A percentile compares a stretch with the other conserved stretches of the same genome.
These are phyloP conservation scores for Metschnikowia henanensis DNA, from an alignment of 805 yeast species.

Conservation along the genomic window DNA sequence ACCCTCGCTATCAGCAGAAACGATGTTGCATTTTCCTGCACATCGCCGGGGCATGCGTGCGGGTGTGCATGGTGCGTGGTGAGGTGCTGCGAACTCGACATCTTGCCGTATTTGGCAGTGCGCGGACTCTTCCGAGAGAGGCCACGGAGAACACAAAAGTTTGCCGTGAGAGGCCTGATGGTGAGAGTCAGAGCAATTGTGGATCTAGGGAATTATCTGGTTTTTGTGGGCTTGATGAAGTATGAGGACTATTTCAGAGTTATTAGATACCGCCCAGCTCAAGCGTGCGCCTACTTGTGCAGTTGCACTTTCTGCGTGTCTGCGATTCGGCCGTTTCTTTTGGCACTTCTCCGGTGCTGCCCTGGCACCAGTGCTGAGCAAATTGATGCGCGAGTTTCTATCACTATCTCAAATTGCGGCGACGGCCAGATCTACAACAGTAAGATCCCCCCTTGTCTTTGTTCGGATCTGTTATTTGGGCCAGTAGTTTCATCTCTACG, in stretches of 20 bases:
- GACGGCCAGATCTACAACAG: too few relatives aligned
- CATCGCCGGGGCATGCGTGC: background rate
- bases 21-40: constrained; percentile 9
- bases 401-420: background rate
- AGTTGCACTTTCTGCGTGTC: background rate
- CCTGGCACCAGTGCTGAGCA: background rate
- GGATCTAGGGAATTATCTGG: background rate
- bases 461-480: too few relatives aligned
- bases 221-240: too few relatives aligned
- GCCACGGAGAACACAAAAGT: background rate
- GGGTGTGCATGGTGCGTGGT: background rate
- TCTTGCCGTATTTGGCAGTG: background rate
- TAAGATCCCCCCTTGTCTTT: too few relatives aligned
- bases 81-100: background rate
- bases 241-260: too few relatives aligned
- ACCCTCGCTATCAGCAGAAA: constrained; percentile 1
- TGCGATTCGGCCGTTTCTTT: background rate
- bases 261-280: too few relatives aligned
- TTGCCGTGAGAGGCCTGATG: background rate
- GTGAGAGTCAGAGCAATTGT: too few relatives aligned
- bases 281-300: too few relatives aligned
- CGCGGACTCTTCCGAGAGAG: background rate
- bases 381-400: background rate
- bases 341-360: background rate
- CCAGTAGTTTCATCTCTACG: too few relatives aligned